Evolutionary conservation across 805 yeast genomes (phyloP).

Genomic region (Kuraishia floccosa): DNA sequence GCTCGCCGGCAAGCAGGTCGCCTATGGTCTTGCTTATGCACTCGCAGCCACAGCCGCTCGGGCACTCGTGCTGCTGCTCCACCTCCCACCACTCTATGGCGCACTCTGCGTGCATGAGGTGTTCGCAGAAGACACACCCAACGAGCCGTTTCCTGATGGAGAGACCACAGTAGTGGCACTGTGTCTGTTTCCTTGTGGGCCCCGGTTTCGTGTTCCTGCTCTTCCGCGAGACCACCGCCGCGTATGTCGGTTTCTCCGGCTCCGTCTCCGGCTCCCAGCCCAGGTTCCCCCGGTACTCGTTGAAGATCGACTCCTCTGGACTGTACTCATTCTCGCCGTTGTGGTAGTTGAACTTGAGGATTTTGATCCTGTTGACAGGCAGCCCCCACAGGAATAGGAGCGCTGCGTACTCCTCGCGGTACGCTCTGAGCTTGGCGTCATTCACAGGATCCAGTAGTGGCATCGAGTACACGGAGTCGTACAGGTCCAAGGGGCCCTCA

Average conservation of each 20-base stretch:
- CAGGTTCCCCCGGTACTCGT: conserved; percentile 23
- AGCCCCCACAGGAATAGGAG: conserved; percentile 77
- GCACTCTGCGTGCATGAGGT: conserved; percentile 68
- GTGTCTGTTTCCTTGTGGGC: conserved; percentile 12
- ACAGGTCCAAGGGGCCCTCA: conserved; percentile 28
- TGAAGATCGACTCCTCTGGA: conserved; percentile 12
- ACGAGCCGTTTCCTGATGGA: conserved; percentile 49
- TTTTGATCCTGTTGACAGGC: conserved; percentile 67
- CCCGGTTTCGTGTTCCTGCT: background rate
- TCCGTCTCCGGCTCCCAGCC: conserved; percentile 12
- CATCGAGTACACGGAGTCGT: conserved; percentile 27
- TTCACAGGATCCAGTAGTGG: conserved; percentile 29
- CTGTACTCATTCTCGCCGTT: conserved; percentile 7
- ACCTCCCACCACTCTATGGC: conserved; percentile 71
- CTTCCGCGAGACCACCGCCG: background rate
- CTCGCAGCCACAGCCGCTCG: conserved; percentile 78
- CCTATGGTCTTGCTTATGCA: too few species aligned
- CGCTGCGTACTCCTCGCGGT: conserved; percentile 65
- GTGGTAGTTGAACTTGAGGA: conserved; percentile 53
- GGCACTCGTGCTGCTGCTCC: conserved; percentile 41
- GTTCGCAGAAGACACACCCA: conserved; percentile 67
- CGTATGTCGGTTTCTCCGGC: conserved; percentile 1
- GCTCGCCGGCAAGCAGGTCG: too few species aligned
- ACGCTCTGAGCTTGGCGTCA: conserved; percentile 21
- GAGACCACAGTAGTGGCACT: conserved; percentile 60